Conservation (phyloP, 345 rosid species). For the Limnanthes douglasii region DNA sequence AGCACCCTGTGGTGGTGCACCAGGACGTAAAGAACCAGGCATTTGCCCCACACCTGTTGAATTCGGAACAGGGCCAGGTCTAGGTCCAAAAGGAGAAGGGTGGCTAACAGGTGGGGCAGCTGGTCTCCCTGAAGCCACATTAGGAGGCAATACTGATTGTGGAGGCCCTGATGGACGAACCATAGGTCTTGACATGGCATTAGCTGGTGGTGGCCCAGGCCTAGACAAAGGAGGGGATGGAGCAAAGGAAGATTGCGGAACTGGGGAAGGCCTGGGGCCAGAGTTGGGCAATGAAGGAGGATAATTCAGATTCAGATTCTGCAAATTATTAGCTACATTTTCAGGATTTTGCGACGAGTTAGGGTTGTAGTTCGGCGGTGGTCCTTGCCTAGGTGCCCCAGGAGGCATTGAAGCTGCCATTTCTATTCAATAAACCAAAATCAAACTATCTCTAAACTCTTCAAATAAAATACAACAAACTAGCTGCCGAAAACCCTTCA, state of each 20-base stretch:
- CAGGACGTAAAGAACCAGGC: constrained; percentile 2
- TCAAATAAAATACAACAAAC: neutral
- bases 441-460: constrained; percentile 1
- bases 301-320: constrained; percentile 44
- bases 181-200: constrained; percentile 24
- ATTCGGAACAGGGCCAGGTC: too few species aligned
- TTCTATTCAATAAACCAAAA: constrained; percentile 7
- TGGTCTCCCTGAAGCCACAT: constrained; percentile 34
- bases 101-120: constrained; percentile 27
- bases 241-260: constrained; percentile 31
- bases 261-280: constrained; percentile 43
- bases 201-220: constrained; percentile 42
- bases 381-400: constrained; percentile 51
- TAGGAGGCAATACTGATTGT: constrained; percentile 28
- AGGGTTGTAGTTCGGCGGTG: constrained; percentile 22
- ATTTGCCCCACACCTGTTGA: neutral
- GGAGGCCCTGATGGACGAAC: constrained; percentile 26
- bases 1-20: constrained; percentile 11
- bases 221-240: constrained; percentile 46
- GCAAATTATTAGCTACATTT: constrained; percentile 40
- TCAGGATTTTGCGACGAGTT: constrained; percentile 22
- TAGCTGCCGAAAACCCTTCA: neutral
- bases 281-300: constrained; percentile 28
- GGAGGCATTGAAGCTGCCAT: constrained; percentile 59
- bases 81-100: constrained; percentile 27